Percentiles rank a stretch among this genome's conserved stretches.
Evolutionary conservation across 768 basidiomycete genomes (phyloP).

Genomic region (Dentipellis fragilis): DNA sequence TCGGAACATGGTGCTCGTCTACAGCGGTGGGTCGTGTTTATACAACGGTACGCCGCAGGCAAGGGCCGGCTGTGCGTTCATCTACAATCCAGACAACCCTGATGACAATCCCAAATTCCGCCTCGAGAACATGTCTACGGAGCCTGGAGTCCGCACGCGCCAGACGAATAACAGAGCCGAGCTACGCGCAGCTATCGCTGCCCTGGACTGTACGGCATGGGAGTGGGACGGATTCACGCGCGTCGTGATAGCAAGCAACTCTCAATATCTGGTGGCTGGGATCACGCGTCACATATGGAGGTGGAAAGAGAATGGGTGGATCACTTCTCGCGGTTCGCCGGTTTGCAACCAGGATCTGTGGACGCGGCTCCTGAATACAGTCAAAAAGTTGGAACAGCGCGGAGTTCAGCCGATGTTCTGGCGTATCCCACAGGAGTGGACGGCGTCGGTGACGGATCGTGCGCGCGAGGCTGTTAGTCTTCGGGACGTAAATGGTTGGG

Average conservation of each 20-base stretch:
- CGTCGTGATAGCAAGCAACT: slow-evolving; percentile 23
- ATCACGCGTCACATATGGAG: slow-evolving; percentile 14
- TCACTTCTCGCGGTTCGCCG: slow-evolving; percentile 10
- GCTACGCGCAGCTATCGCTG: slow-evolving; percentile 20
- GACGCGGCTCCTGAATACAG: slow-evolving; percentile 11
- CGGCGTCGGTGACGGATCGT: slow-evolving; percentile 11
- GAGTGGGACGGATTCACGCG: slow-evolving; percentile 17
- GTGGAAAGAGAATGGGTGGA: slow-evolving; percentile 19
- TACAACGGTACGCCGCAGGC: background rate
- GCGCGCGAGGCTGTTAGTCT: slow-evolving; percentile 11
- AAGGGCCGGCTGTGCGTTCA: background rate
- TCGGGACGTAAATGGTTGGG: background rate
- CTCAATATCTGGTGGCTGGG: slow-evolving; percentile 22
- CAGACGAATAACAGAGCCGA: slow-evolving; percentile 26
- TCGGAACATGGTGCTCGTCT: background rate
- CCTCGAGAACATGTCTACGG: background rate
- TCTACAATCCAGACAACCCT: background rate
- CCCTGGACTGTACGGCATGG: slow-evolving; percentile 18
- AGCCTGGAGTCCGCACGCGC: background rate
- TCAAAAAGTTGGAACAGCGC: slow-evolving; percentile 10
- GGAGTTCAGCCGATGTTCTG: slow-evolving; percentile 17
- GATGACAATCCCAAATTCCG: background rate
- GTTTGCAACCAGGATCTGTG: slow-evolving; percentile 20
- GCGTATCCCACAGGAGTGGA: slow-evolving; percentile 13
- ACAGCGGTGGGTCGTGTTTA: background rate